A percentile compares a stretch with the other conserved stretches of the same genome.
Conservation (phyloP, 306 rosid species). For the Cucumis melo region DNA sequence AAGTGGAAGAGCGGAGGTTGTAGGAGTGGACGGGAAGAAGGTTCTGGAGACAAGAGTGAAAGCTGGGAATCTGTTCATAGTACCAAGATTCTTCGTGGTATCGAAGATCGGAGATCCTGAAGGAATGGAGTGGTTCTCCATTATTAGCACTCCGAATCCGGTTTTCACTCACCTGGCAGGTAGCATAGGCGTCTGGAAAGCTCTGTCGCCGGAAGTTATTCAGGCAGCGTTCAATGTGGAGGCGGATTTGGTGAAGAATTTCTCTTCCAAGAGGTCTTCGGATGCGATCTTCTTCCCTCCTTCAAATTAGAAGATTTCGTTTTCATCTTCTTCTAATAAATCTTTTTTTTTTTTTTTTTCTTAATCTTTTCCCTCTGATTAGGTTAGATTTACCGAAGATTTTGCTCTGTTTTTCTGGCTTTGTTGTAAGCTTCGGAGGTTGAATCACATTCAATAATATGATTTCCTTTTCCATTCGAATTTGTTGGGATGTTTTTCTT, state of each 20-base stretch:
- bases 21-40: constrained; percentile 60
- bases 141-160: constrained; percentile 64
- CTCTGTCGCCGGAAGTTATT: constrained; percentile 9
- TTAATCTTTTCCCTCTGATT: neutral
- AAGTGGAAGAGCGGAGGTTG: constrained; percentile 60
- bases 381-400: neutral
- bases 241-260: constrained; percentile 33
- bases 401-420: too few species aligned
- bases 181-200: constrained; percentile 59
- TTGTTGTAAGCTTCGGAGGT: neutral
- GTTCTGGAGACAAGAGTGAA: constrained; percentile 55
- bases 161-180: constrained; percentile 2
- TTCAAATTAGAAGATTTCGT: neutral
- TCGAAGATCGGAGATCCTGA: constrained; percentile 74
- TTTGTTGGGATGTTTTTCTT: too few species aligned
- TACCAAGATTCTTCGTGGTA: constrained; percentile 80
- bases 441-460: neutral
- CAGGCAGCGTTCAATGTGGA: constrained; percentile 72
- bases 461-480: too few species aligned
- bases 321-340: neutral
- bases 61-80: constrained; percentile 69
- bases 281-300: constrained; percentile 73
- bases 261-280: constrained; percentile 63
- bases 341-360: too few species aligned
- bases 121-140: constrained; percentile 88